Conservation (phyloP, 768 basidiomycete genomes). For the Podaxis pistillaris region DNA sequence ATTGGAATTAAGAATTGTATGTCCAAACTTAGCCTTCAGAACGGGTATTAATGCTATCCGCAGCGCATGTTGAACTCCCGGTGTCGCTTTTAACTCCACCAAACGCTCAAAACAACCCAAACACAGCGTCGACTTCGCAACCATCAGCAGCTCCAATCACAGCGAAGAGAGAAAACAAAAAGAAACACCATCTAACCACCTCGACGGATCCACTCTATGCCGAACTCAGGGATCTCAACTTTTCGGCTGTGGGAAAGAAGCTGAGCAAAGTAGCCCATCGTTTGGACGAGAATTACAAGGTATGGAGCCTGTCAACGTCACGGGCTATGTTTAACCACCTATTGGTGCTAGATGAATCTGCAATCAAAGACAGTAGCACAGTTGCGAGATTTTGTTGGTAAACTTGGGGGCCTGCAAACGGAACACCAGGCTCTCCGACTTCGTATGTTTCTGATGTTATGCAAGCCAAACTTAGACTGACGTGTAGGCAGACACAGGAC, state of each 20-base stretch:
- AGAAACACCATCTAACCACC: slow-evolving; percentile 84
- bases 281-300: slow-evolving; percentile 92
- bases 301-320: slow-evolving; percentile 24
- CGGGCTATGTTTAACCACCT: slow-evolving; percentile 7
- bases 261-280: slow-evolving; percentile 80
- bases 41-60: slow-evolving; percentile 14
- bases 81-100: slow-evolving; percentile 65
- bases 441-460: slow-evolving; percentile 53
- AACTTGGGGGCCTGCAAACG: slow-evolving; percentile 85
- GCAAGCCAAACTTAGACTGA: slow-evolving; percentile 5
- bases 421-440: slow-evolving; percentile 89
- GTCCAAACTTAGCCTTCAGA: slow-evolving; percentile 25
- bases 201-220: slow-evolving; percentile 75
- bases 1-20: slow-evolving; percentile 87
- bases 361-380: slow-evolving; percentile 91
- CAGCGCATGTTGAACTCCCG: slow-evolving; percentile 82
- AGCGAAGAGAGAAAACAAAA: slow-evolving; percentile 76
- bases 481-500: slow-evolving; percentile 70
- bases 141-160: slow-evolving; percentile 43
- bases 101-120: slow-evolving; percentile 40
- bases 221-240: slow-evolving; percentile 89
- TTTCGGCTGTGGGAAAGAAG: slow-evolving; percentile 81
- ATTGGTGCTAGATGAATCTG: slow-evolving; percentile 59
- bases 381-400: slow-evolving; percentile 92
- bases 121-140: slow-evolving; percentile 33